These are phyloP conservation scores for Chrysosporium queenslandicum DNA, from an alignment of 2,329 filamentous ascomycete genomes.

Conservation along the genomic window DNA sequence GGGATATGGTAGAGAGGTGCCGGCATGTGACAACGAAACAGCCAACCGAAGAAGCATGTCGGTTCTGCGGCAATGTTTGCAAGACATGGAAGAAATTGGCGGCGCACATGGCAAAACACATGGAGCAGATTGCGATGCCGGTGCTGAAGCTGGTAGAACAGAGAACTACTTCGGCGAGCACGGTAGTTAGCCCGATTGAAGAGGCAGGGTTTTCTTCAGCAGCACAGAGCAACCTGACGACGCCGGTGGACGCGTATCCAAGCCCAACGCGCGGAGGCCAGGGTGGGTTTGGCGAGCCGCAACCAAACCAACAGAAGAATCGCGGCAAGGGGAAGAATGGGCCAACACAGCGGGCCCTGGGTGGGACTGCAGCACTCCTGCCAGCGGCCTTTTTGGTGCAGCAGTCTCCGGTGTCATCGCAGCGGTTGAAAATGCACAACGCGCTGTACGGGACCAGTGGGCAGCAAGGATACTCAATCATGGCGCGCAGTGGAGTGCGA, in stretches of 20 bases:
- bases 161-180: conserved; percentile 32
- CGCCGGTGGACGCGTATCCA: not conserved
- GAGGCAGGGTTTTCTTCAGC: not conserved
- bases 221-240: not conserved
- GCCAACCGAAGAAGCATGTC: conserved; percentile 68
- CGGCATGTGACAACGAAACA: conserved; percentile 56
- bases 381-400: conserved; percentile 7
- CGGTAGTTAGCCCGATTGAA: conserved; percentile 8
- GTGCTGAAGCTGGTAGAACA: conserved; percentile 49
- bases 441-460: not conserved
- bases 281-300: not conserved
- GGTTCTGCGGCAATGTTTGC: conserved; percentile 74
- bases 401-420: not conserved
- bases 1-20: conserved; percentile 68
- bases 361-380: conserved; percentile 6
- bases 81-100: conserved; percentile 86
- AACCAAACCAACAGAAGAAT: not conserved
- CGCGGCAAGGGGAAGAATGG: not conserved
- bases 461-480: conserved; percentile 1
- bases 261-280: not conserved
- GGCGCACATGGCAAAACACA: conserved; percentile 86
- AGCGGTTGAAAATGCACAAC: conserved; percentile 10
- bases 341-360: not conserved
- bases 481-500: not conserved
- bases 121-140: conserved; percentile 83